These are phyloP conservation scores for Xylaria nigripes DNA, from an alignment of 495 filamentous ascomycete genomes.

Conservation along the genomic window DNA sequence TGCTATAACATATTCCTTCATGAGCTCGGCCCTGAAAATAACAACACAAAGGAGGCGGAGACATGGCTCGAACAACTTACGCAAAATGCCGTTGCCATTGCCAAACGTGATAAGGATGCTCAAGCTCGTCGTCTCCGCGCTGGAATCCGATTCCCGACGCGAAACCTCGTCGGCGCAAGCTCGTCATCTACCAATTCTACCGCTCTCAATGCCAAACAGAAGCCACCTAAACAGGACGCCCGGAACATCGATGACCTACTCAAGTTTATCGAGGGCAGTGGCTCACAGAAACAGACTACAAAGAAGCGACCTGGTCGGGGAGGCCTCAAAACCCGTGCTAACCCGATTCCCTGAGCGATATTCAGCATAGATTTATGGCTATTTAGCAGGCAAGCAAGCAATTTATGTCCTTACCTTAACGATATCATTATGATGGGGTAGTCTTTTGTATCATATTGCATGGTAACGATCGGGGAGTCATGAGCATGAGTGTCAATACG, in stretches of 20 bases:
- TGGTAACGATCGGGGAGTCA: no score
- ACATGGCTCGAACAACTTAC: slow-evolving; percentile 95
- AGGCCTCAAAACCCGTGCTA: slow-evolving; percentile 66
- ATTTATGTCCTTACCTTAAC: background rate
- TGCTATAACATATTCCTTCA: slow-evolving; percentile 89
- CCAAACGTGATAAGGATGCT: slow-evolving; percentile 82
- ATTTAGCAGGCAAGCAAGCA: background rate
- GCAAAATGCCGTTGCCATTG: slow-evolving; percentile 84
- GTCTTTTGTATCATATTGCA: background rate
- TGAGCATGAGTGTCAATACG: no score
- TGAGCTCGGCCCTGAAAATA: slow-evolving; percentile 76
- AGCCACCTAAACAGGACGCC: slow-evolving; percentile 46
- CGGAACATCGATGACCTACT: slow-evolving; percentile 79
- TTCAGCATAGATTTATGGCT: background rate
- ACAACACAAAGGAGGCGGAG: slow-evolving; percentile 91
- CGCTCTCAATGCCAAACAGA: slow-evolving; percentile 12
- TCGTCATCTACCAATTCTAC: slow-evolving; percentile 22
- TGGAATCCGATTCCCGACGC: slow-evolving; percentile 38
- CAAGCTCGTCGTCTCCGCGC: slow-evolving; percentile 59
- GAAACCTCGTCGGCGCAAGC: slow-evolving; percentile 40
- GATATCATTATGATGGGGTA: background rate
- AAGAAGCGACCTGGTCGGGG: slow-evolving; percentile 61
- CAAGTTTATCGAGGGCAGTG: slow-evolving; percentile 75
- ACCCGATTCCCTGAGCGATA: slow-evolving; percentile 11
- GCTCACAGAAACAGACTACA: slow-evolving; percentile 50